Evolutionary conservation across 495 filamentous ascomycete species (phyloP).

Genomic region (Pyrenula massariospora): DNA sequence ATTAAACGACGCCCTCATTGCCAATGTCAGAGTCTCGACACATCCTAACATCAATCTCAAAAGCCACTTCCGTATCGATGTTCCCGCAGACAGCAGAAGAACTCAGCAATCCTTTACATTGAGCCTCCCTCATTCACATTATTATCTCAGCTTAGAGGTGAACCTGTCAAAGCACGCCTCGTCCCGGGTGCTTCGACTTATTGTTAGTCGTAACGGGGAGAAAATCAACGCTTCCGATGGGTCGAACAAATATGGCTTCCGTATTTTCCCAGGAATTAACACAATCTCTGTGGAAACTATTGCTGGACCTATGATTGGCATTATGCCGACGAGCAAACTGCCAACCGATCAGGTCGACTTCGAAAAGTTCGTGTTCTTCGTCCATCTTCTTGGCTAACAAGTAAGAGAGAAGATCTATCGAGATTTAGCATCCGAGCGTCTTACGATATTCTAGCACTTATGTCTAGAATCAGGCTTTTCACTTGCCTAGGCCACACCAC

Average conservation of each 20-base stretch:
- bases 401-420: too few relatives aligned
- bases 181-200: not conserved
- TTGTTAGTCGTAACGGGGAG: not conserved
- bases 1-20: slow-evolving; percentile 47
- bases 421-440: too few relatives aligned
- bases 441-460: too few relatives aligned
- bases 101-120: not conserved
- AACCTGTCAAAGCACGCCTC: not conserved
- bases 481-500: too few relatives aligned
- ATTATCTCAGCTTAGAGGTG: not conserved
- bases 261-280: not conserved
- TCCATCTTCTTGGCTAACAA: not conserved
- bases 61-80: slow-evolving; percentile 37
- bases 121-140: not conserved
- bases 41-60: slow-evolving; percentile 49
- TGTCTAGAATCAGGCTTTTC: too few relatives aligned
- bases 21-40: slow-evolving; percentile 51
- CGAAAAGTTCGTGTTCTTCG: not conserved
- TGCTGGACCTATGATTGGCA: not conserved
- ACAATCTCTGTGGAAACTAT: not conserved
- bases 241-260: not conserved
- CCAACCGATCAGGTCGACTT: not conserved
- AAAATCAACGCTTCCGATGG: not conserved
- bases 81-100: slow-evolving; percentile 21
- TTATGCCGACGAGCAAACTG: not conserved